Conservation (phyloP, 2,329 filamentous ascomycete species). For the Blastomyces parvus region DNA sequence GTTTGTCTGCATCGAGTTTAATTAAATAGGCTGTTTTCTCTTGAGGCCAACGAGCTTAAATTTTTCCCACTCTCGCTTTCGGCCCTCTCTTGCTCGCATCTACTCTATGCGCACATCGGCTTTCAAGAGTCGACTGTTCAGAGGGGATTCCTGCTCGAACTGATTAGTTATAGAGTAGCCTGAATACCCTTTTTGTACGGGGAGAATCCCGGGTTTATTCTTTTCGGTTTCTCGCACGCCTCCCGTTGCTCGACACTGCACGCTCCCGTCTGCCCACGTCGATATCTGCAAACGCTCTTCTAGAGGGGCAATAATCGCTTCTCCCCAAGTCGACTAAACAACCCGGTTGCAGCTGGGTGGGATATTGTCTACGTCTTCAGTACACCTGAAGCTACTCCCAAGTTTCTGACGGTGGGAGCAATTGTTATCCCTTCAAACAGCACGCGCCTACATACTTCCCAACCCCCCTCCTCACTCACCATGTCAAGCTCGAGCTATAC, state of each 20-base stretch:
- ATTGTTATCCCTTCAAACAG: not conserved
- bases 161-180: constrained; percentile 11
- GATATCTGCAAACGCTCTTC: not conserved
- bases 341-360: not conserved
- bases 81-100: not conserved
- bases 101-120: not conserved
- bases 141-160: not conserved
- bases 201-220: not conserved
- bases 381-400: not conserved
- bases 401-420: not conserved
- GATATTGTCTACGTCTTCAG: not conserved
- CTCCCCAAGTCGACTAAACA: not conserved
- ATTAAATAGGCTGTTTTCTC: not conserved
- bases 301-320: not conserved
- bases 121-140: not conserved
- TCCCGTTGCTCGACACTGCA: not conserved
- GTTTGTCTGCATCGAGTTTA: not conserved
- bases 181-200: constrained; percentile 6
- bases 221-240: not conserved
- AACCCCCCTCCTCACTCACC: not conserved
- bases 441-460: not conserved
- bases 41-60: not conserved
- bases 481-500: constrained; percentile 5
- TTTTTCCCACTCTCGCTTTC: not conserved
- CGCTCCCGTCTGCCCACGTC: not conserved